A percentile compares a stretch with the other conserved stretches of the same genome.
Evolutionary conservation across 1,284 basidiomycete species (phyloP).

Genomic region (Ganoderma sinense): DNA sequence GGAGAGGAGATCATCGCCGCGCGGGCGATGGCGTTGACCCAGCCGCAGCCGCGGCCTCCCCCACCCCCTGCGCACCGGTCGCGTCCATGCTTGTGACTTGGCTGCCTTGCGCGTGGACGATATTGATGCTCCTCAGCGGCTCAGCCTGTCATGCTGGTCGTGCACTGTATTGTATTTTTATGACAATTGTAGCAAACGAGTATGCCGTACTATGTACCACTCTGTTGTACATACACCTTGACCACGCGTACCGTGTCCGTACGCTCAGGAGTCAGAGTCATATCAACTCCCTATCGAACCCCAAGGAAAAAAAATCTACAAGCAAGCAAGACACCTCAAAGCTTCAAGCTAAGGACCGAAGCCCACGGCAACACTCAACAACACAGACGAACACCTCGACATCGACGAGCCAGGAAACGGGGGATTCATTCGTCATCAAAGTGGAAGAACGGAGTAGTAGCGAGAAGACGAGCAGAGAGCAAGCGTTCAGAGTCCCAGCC

Average conservation of each 20-base stretch:
- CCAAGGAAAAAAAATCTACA: not conserved
- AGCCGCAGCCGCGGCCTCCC: not conserved
- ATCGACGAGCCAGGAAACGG: not conserved
- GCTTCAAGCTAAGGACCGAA: no score
- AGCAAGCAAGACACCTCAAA: no score
- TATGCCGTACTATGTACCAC: not conserved
- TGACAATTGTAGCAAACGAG: not conserved
- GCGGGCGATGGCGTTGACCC: not conserved
- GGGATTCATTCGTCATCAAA: not conserved
- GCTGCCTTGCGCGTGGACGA: not conserved
- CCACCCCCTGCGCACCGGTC: not conserved
- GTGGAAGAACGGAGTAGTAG: not conserved
- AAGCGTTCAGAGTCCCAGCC: not conserved
- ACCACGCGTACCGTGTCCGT: not conserved
- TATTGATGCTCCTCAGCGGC: no score
- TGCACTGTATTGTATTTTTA: not conserved
- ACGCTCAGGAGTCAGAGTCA: no score
- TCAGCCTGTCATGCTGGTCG: no score
- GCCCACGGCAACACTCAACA: not conserved
- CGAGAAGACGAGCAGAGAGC: not conserved
- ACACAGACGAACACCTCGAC: not conserved
- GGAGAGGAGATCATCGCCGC: slow-evolving; percentile 14
- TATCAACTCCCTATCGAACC: not conserved
- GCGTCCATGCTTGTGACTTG: not conserved
- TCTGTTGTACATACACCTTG: not conserved